These are phyloP conservation scores for Eryngium alpinum DNA, from an alignment of 140 eudicot genomes.

Conservation along the genomic window DNA sequence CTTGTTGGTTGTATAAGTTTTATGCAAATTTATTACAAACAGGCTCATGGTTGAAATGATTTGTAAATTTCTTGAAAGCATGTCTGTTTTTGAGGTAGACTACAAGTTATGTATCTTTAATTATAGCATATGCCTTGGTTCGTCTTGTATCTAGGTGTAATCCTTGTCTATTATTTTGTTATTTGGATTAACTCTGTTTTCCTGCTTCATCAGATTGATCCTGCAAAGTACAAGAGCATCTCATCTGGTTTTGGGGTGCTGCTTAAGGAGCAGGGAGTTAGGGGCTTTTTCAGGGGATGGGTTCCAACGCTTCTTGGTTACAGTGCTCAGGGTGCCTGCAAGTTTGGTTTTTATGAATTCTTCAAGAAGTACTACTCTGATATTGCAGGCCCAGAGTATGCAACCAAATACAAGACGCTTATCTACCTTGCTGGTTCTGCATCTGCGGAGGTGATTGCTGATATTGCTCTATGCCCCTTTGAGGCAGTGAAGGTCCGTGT, in stretches of 20 bases:
- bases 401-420: slow-evolving; percentile 46
- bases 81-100: no score
- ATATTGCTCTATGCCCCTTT: slow-evolving; percentile 49
- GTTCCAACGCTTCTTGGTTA: slow-evolving; percentile 69
- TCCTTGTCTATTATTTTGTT: no score
- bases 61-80: no score
- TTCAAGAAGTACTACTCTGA: slow-evolving; percentile 73
- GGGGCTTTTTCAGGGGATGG: slow-evolving; percentile 59
- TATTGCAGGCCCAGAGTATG: slow-evolving; percentile 47
- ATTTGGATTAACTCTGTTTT: neutral
- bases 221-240: slow-evolving; percentile 73
- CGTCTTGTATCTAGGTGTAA: neutral
- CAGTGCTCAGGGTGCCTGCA: slow-evolving; percentile 91
- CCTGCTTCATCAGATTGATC: slow-evolving; percentile 28
- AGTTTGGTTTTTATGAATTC: slow-evolving; percentile 77
- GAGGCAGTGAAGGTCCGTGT: slow-evolving; percentile 59
- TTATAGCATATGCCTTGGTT: neutral
- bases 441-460: slow-evolving; percentile 57
- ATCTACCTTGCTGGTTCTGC: slow-evolving; percentile 64
- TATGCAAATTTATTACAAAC: no score
- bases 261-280: slow-evolving; percentile 65
- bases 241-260: slow-evolving; percentile 67
- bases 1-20: no score
- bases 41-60: no score
- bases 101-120: no score